Percentiles rank a stretch among this genome's conserved stretches.
Evolutionary conservation across 768 basidiomycete genomes (phyloP).

Genomic region (Udeniomyces megalosporus): DNA sequence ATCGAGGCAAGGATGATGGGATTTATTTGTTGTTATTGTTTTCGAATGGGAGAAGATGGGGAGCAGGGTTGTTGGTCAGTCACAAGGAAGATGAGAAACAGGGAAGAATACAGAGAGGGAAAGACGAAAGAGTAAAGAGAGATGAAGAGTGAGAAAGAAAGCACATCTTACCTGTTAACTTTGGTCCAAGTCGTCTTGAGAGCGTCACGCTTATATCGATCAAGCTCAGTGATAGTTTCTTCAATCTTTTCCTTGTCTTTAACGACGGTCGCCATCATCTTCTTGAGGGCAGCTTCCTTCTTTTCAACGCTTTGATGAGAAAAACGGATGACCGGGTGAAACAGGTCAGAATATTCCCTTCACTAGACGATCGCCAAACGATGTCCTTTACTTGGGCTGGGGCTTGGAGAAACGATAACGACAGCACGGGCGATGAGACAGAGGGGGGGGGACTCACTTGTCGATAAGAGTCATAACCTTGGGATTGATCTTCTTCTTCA

Average conservation of each 20-base stretch:
- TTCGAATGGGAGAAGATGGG: no score
- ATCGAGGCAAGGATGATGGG: no score
- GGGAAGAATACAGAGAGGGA: background rate
- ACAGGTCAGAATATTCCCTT: no score
- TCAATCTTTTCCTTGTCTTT: conserved; percentile 93
- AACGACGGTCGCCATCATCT: conserved; percentile 71
- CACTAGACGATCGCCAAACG: no score
- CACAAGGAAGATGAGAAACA: background rate
- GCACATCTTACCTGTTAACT: conserved; percentile 57
- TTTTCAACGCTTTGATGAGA: conserved; percentile 61
- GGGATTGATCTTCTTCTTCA: conserved; percentile 90
- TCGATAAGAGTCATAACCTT: conserved; percentile 95
- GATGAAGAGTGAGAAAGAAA: background rate
- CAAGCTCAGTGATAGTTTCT: conserved; percentile 78
- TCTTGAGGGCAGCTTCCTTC: conserved; percentile 67
- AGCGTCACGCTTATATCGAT: conserved; percentile 84
- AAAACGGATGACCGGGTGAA: background rate
- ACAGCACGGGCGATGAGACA: no score
- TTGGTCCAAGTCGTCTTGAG: conserved; percentile 91
- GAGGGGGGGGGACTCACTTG: conserved; percentile 39
- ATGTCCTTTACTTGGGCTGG: background rate
- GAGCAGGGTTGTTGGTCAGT: background rate
- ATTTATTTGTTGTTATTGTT: no score
- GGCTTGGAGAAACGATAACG: background rate
- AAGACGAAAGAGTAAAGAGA: background rate